Conservation (phyloP, 2,329 filamentous ascomycete species). For the Aspergillus quadrilineatus region DNA sequence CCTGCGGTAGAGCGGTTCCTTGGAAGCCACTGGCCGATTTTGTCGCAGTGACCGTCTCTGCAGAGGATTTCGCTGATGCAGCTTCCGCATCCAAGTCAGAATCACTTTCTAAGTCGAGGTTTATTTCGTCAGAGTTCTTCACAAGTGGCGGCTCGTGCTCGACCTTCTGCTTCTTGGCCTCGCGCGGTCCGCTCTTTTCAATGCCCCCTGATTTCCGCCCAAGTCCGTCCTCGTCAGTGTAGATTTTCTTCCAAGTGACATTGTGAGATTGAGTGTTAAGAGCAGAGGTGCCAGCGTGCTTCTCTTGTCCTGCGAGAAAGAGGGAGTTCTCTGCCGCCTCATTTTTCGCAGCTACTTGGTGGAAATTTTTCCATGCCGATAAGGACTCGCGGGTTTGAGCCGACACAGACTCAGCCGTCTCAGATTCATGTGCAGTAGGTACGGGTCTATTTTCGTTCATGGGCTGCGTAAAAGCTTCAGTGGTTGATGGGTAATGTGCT, state of each 20-base stretch:
- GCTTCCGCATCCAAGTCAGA: conserved; percentile 14
- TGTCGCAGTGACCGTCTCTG: not conserved
- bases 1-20: not conserved
- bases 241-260: conserved; percentile 41
- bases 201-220: conserved; percentile 25
- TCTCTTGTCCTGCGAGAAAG: conserved; percentile 26
- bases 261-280: conserved; percentile 29
- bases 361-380: conserved; percentile 43
- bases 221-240: conserved; percentile 29
- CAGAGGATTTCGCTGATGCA: not conserved
- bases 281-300: conserved; percentile 13
- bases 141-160: conserved; percentile 20
- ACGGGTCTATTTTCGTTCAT: not conserved
- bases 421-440: not conserved
- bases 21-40: not conserved
- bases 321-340: conserved; percentile 36
- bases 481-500: not conserved
- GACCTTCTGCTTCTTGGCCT: conserved; percentile 24
- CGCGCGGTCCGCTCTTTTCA: conserved; percentile 16
- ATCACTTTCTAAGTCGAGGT: conserved; percentile 33
- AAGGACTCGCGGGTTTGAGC: conserved; percentile 20
- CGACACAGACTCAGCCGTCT: not conserved
- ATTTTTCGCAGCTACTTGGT: conserved; percentile 30
- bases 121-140: conserved; percentile 55
- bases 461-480: not conserved